Percentiles rank a stretch among this genome's conserved stretches.
Evolutionary conservation across 2,329 filamentous ascomycete species (phyloP).

Genomic region (Emergomyces pasteurianus): DNA sequence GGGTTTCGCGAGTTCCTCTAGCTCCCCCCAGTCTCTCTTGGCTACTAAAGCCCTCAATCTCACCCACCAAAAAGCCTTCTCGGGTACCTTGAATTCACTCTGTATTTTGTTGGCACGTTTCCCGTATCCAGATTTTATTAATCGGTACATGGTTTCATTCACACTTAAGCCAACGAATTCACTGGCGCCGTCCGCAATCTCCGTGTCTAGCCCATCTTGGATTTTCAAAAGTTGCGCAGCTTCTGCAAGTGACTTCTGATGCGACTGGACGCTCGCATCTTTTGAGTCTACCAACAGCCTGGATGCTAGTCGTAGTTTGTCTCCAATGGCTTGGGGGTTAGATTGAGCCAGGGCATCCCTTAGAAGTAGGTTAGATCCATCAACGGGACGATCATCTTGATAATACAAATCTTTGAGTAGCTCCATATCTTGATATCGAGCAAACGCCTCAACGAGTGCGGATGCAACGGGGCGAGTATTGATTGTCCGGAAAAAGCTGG

Average conservation of each 20-base stretch:
- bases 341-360: conserved; percentile 68
- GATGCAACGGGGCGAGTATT: conserved; percentile 76
- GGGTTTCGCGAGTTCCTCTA: conserved; percentile 66
- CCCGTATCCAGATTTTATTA: conserved; percentile 69
- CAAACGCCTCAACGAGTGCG: conserved; percentile 77
- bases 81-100: conserved; percentile 82
- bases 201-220: conserved; percentile 77
- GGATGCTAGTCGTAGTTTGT: conserved; percentile 78
- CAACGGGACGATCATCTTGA: conserved; percentile 81
- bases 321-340: conserved; percentile 56
- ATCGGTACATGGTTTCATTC: conserved; percentile 83
- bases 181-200: conserved; percentile 51
- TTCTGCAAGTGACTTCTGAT: conserved; percentile 67
- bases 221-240: conserved; percentile 66
- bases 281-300: conserved; percentile 76
- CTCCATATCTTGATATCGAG: conserved; percentile 63
- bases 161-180: conserved; percentile 72
- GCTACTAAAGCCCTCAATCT: conserved; percentile 79
- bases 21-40: conserved; percentile 80
- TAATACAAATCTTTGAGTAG: conserved; percentile 94
- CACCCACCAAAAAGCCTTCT: conserved; percentile 81
- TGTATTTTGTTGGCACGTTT: conserved; percentile 81
- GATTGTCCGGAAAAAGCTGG: conserved; percentile 84
- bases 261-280: conserved; percentile 53
- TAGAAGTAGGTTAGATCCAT: conserved; percentile 78